A percentile compares a stretch with the other conserved stretches of the same genome.
phyloP scores from a whole-genome alignment of 345 rosid species.

The Eucalyptus brandiana region DNA sequence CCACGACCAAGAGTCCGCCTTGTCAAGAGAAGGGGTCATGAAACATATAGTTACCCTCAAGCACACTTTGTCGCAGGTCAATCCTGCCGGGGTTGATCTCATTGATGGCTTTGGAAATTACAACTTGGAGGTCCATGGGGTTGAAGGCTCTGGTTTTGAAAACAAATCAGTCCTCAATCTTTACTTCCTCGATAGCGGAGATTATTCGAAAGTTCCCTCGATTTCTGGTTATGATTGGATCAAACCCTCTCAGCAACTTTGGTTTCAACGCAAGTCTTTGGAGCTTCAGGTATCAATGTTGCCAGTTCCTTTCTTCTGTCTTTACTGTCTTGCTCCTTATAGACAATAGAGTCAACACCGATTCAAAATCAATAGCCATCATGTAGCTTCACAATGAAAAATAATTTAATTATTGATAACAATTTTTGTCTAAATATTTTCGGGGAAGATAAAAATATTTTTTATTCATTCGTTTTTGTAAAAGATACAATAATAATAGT shows the following conservation, averaged over 20 bases:
- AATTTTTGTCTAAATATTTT: too few species aligned
- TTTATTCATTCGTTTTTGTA: neutral
- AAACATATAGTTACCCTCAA: constrained; percentile 51
- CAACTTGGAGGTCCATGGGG: constrained; percentile 70
- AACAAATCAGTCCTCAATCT: constrained; percentile 80
- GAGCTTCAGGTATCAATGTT: constrained; percentile 40
- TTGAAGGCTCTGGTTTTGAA: constrained; percentile 46
- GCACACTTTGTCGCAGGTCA: constrained; percentile 54
- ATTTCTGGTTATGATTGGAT: constrained; percentile 83
- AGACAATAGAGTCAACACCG: neutral
- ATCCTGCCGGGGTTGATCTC: constrained; percentile 35
- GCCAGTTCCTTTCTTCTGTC: neutral
- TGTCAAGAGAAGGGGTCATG: constrained; percentile 75
- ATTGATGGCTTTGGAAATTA: constrained; percentile 94
- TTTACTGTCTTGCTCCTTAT: neutral
- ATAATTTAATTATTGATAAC: too few species aligned
- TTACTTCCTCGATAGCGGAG: constrained; percentile 79
- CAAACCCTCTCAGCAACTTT: constrained; percentile 71
- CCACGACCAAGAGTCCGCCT: constrained; percentile 76
- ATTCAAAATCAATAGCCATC: neutral
- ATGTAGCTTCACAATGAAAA: neutral
- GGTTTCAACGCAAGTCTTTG: constrained; percentile 73
- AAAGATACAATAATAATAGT: neutral
- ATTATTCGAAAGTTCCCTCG: constrained; percentile 43
- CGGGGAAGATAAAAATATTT: neutral